Evolutionary conservation across 2,329 filamentous ascomycete species (phyloP), one percentile per base, ranked within the genome.

Genomic region (Trichoderma sp.): DNA sequence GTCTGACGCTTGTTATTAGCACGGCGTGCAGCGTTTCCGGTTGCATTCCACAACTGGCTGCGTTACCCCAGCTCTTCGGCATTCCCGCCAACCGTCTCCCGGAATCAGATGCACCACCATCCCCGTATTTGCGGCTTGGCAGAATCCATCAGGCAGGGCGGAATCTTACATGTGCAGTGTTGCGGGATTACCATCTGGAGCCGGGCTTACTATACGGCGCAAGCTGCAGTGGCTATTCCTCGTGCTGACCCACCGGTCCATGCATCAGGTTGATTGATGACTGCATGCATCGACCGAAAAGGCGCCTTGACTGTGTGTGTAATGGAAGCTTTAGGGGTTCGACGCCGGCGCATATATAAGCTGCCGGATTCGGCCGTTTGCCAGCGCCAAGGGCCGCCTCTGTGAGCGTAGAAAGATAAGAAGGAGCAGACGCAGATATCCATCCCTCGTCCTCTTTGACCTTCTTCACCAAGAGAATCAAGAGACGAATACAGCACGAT

Each of bases 261-360:
- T 64, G 39, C 57, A 59, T 56, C 29, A 57, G 53, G 53, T 54
- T 34, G 52, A 59, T 32, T 60, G 57, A 60, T 60, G 57, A 60
- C 57, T 39, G 57, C 57, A 60, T 60, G 57, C 56, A n/a, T 29
- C 34, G 34, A 48, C 48, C 17, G 27, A 15, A 34, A 54, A 37
- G 22, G 52, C n/a, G 27, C 50, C 15, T 32, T 53, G 27, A 9
- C 12, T 10, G 17, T 4, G 39, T 10, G 17, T 17, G 3, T 3
- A 37, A 8, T 45, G n/a, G 17, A 45, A 37, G 52, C 56, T 27
- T 58, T 39, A 58, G 35, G 52, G 52, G 52, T n/a, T 48, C 42
- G 19, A 48, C 19, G 42, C 42, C 42, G 42, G 42, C 12, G 39
- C 5, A 34, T 22, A 48, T 48, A 54, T 32, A 54, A 34, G 52